phyloP scores from a whole-genome alignment of 1,284 basidiomycete genomes.

The Tilletia walkeri region DNA sequence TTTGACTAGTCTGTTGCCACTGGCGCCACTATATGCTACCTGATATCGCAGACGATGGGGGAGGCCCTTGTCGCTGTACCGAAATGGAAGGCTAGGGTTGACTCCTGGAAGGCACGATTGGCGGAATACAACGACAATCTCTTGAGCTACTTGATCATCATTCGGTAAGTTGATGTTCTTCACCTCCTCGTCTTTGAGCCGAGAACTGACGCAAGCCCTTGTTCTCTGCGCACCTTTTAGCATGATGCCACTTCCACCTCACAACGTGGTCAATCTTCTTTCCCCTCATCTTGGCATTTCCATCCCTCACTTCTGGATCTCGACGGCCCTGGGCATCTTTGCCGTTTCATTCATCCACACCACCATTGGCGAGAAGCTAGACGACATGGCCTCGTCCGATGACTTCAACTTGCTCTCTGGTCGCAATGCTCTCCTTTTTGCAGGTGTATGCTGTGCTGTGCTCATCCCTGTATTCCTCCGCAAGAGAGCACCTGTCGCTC shows the following conservation, averaged over 20 bases:
- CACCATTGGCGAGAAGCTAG: slow-evolving; percentile 82
- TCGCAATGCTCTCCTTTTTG: slow-evolving; percentile 77
- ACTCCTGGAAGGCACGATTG: slow-evolving; percentile 76
- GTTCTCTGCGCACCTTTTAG: slow-evolving; percentile 56
- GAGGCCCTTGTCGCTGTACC: slow-evolving; percentile 58
- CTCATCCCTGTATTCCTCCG: slow-evolving; percentile 71
- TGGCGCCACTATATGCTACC: slow-evolving; percentile 88
- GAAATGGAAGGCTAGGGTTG: slow-evolving; percentile 73
- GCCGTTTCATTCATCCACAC: slow-evolving; percentile 92
- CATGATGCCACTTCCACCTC: slow-evolving; percentile 86
- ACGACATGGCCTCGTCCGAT: slow-evolving; percentile 86
- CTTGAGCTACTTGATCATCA: slow-evolving; percentile 82
- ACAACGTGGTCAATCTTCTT: slow-evolving; percentile 76
- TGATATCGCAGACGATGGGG: slow-evolving; percentile 82
- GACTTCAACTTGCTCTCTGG: slow-evolving; percentile 90
- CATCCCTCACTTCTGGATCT: slow-evolving; percentile 80
- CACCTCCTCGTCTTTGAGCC: neutral
- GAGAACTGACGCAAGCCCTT: neutral
- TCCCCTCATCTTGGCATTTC: slow-evolving; percentile 90
- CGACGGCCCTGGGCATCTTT: slow-evolving; percentile 84
- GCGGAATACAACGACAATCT: slow-evolving; percentile 72
- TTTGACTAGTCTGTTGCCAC: slow-evolving; percentile 72
- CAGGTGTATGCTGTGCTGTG: slow-evolving; percentile 81
- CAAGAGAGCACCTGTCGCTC: slow-evolving; percentile 19
- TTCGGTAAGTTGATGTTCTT: slow-evolving; percentile 25